Conservation (phyloP, 306 rosid genomes). For the Pyrus communis region DNA sequence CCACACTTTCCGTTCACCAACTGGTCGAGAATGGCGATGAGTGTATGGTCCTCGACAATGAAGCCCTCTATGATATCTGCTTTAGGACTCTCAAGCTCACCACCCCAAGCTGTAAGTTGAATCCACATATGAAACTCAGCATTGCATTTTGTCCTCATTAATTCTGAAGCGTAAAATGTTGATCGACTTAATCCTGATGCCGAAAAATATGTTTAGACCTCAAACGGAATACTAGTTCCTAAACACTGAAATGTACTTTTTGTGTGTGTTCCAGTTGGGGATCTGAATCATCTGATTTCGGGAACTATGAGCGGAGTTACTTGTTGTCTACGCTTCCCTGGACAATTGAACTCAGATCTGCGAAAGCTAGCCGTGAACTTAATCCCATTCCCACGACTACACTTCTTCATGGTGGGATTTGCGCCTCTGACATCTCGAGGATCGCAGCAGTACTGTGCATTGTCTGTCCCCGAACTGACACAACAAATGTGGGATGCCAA, state of each 20-base stretch:
- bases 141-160: neutral
- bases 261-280: constrained; percentile 48
- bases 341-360: constrained; percentile 70
- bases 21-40: constrained; percentile 68
- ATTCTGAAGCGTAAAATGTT: neutral
- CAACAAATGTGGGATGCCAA: constrained; percentile 79
- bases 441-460: constrained; percentile 50
- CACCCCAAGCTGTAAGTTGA: constrained; percentile 49
- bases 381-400: constrained; percentile 76
- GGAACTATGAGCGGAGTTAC: constrained; percentile 88
- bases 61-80: constrained; percentile 53
- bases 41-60: constrained; percentile 61
- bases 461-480: constrained; percentile 62
- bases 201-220: too few species aligned
- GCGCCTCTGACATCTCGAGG: constrained; percentile 69
- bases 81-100: constrained; percentile 48
- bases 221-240: neutral
- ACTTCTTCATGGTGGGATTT: constrained; percentile 74
- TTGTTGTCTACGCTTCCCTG: constrained; percentile 74
- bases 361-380: constrained; percentile 73
- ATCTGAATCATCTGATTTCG: constrained; percentile 71
- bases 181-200: neutral
- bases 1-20: constrained; percentile 77
- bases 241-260: neutral
- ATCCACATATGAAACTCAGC: neutral